These are phyloP conservation scores for Lachancea nothofagi DNA, from an alignment of 805 yeast species.

Conservation along the genomic window DNA sequence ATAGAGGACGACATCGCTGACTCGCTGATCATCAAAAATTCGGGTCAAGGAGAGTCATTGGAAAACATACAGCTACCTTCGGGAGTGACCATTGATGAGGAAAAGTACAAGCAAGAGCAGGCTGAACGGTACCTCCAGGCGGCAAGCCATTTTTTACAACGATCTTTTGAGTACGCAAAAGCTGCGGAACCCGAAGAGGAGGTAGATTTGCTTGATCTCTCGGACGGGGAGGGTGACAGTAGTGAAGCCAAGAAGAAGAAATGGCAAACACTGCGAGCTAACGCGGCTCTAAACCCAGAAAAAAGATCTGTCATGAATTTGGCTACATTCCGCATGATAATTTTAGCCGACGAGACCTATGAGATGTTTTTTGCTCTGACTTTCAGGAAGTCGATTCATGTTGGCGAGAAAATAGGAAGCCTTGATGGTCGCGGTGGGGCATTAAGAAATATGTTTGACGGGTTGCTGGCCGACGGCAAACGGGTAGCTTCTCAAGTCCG, in stretches of 20 bases:
- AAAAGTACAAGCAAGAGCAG: constrained; percentile 56
- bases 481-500: constrained; percentile 87
- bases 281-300: constrained; percentile 77
- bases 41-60: constrained; percentile 27
- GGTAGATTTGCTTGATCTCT: constrained; percentile 38
- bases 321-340: constrained; percentile 91
- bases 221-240: constrained; percentile 21
- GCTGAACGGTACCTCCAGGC: constrained; percentile 79
- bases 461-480: constrained; percentile 85
- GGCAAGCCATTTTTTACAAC: constrained; percentile 76
- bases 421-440: constrained; percentile 47
- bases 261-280: constrained; percentile 45
- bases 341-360: constrained; percentile 88
- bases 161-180: constrained; percentile 87
- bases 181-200: constrained; percentile 48
- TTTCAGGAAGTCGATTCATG: constrained; percentile 60
- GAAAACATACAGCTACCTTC: constrained; percentile 48
- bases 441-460: constrained; percentile 83
- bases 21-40: constrained; percentile 38
- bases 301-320: constrained; percentile 69
- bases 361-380: constrained; percentile 76
- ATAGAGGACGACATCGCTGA: constrained; percentile 68
- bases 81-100: constrained; percentile 58
- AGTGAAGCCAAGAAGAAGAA: constrained; percentile 24
- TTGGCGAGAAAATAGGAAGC: constrained; percentile 46